Evolutionary conservation across 371 early-diverging fungal genomes (phyloP).

Genomic region (Mortierella sp.): DNA sequence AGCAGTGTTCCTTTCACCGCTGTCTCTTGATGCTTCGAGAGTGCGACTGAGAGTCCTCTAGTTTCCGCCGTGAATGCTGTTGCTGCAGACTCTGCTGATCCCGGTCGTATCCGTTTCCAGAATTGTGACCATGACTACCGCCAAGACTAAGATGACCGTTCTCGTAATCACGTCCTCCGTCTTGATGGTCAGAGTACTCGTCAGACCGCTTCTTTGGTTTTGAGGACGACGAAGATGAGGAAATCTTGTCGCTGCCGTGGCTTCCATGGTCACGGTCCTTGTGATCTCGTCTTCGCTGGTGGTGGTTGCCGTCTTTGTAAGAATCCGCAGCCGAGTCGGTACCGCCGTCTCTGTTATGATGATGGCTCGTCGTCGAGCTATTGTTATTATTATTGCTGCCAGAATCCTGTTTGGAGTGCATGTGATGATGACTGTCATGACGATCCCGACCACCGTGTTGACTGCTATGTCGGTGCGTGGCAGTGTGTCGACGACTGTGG

Average conservation of each 20-base stretch:
- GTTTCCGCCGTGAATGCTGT: constrained; percentile 19
- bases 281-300: constrained; percentile 7
- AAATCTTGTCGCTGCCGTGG: background rate
- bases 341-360: constrained; percentile 4
- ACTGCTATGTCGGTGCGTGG: background rate
- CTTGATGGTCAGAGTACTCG: constrained; percentile 1
- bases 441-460: background rate
- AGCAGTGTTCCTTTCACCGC: constrained; percentile 16
- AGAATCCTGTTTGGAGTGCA: background rate
- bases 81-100: constrained; percentile 12
- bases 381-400: background rate
- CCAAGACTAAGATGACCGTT: background rate
- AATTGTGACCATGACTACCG: background rate
- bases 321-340: background rate
- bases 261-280: constrained; percentile 14
- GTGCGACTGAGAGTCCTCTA: constrained; percentile 21
- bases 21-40: constrained; percentile 36
- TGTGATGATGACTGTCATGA: background rate
- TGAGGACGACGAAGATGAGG: background rate
- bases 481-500: constrained; percentile 10
- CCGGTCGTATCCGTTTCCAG: constrained; percentile 27
- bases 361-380: background rate
- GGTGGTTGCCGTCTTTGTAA: constrained; percentile 1
- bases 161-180: background rate
- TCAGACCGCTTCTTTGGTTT: constrained; percentile 21